These are phyloP conservation scores for Xerocomus nothofagi DNA, from an alignment of 1,284 basidiomycete genomes.

Conservation along the genomic window DNA sequence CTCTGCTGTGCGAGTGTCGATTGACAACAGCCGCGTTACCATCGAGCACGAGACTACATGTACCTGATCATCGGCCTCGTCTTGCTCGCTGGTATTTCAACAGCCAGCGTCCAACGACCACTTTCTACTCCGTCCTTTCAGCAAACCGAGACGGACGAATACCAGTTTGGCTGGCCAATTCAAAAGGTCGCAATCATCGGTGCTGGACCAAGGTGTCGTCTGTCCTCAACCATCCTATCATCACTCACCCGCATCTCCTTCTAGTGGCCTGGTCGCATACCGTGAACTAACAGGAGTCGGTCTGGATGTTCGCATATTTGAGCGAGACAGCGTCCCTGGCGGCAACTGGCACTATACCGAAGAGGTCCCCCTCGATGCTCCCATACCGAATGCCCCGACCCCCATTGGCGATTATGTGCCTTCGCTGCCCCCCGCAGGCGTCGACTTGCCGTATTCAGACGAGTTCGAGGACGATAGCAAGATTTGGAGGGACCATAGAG, in stretches of 20 bases:
- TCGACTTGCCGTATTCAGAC: constrained; percentile 14
- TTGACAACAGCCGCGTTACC: too few relatives aligned
- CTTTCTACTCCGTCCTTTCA: background rate
- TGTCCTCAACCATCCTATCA: background rate
- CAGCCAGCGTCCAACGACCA: constrained; percentile 5
- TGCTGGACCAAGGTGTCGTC: constrained; percentile 15
- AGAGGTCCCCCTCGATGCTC: constrained; percentile 9
- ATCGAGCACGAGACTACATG: too few relatives aligned
- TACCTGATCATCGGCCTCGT: background rate
- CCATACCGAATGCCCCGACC: constrained; percentile 3
- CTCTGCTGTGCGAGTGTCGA: too few relatives aligned
- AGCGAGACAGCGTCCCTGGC: constrained; percentile 14
- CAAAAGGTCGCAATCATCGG: constrained; percentile 19
- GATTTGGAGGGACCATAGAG: constrained; percentile 1
- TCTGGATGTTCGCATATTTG: constrained; percentile 19
- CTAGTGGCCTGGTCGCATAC: constrained; percentile 13
- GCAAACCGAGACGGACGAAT: background rate
- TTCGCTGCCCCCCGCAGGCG: constrained; percentile 9
- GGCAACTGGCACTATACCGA: constrained; percentile 19
- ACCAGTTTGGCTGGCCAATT: constrained; percentile 18
- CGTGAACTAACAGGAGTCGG: constrained; percentile 15
- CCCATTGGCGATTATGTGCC: constrained; percentile 7
- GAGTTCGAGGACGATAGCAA: constrained; percentile 4
- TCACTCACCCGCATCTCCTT: background rate
- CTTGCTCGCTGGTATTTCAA: constrained; percentile 1